These are phyloP conservation scores for Debaryomycetaceae sp. DNA, from an alignment of 1,139 yeast genomes.

Conservation along the genomic window DNA sequence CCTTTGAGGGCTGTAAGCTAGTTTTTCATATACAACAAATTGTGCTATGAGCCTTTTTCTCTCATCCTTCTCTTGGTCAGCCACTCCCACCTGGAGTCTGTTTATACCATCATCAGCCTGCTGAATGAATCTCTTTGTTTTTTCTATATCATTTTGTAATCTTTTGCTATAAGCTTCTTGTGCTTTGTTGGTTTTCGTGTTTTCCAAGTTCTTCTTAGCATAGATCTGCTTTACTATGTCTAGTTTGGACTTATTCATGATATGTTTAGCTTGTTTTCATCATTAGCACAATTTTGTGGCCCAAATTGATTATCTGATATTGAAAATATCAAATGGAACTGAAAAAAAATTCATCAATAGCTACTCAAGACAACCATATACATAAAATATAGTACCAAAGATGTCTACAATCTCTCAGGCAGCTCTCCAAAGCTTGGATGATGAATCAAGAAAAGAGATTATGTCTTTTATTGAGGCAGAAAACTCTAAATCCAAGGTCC, in stretches of 20 bases:
- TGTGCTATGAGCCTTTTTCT: constrained; percentile 26
- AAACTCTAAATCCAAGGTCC: constrained; percentile 84
- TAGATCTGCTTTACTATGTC: constrained; percentile 6
- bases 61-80: constrained; percentile 6
- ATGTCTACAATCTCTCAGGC: constrained; percentile 63
- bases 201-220: neutral
- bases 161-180: constrained; percentile 21
- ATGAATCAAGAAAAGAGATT: constrained; percentile 68
- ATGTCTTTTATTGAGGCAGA: constrained; percentile 76
- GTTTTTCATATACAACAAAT: constrained; percentile 21
- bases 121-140: constrained; percentile 21
- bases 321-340: neutral
- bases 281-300: neutral
- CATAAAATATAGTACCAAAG: neutral
- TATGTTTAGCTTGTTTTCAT: neutral
- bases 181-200: constrained; percentile 2
- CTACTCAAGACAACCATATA: neutral
- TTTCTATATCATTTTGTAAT: constrained; percentile 25
- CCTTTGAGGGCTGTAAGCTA: constrained; percentile 34
- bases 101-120: constrained; percentile 31
- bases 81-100: constrained; percentile 9
- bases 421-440: constrained; percentile 65
- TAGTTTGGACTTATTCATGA: constrained; percentile 1
- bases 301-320: neutral
- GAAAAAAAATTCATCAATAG: neutral